Evolutionary conservation across 805 yeast species (phyloP), one percentile per base, ranked within the genome.

Genomic region (Metschnikowia koreensis): DNA sequence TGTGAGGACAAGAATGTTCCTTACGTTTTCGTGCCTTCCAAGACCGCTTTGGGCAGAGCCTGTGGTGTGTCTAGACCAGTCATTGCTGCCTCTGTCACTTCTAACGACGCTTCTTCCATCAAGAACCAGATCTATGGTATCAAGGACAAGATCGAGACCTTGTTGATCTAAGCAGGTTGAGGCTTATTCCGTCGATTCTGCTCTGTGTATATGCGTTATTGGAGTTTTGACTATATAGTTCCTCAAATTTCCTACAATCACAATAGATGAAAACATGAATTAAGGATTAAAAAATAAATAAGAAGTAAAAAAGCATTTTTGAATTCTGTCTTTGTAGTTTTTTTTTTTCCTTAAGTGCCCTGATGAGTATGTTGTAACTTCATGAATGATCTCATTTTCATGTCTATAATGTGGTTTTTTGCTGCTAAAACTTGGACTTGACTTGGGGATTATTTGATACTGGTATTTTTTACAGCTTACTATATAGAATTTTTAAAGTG

Each of bases 41-140:
- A 94, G 83, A 85, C 94, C 69, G 99, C 99, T 59, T 82, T 94
- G 66, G 99, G 99, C 75, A 89, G 99, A 81, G 98, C 99, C 67
- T 94, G 99, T 81, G 99, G 99, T 80, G 99, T 94, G 59, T 90
- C 98, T 52, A 89, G 99, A 83, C 97, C 98, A 62, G 99, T 94
- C 55, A 93, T 94, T 72, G 96, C 99, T 70, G 97, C 97, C 60
- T 87, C 96, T 58, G 94, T 94, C 71, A 94, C 99, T 72, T 84
- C 98, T 62, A 94, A 94, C 79, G 99, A 94, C 70, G 96, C 97
- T 67, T 91, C 97, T 65, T 88, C 97, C 68, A 89, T 94, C 80
- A 91, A 91, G 83, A 89, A 80, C 83, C 98, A 93, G 82, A 89
- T 94, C 79, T 91, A 88, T 77, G 89, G 89, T 70, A 91, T 93